Evolutionary conservation across 2,329 filamentous ascomycete species (phyloP), one percentile per base, ranked within the genome.

Genomic region (Fusarium floridanum): DNA sequence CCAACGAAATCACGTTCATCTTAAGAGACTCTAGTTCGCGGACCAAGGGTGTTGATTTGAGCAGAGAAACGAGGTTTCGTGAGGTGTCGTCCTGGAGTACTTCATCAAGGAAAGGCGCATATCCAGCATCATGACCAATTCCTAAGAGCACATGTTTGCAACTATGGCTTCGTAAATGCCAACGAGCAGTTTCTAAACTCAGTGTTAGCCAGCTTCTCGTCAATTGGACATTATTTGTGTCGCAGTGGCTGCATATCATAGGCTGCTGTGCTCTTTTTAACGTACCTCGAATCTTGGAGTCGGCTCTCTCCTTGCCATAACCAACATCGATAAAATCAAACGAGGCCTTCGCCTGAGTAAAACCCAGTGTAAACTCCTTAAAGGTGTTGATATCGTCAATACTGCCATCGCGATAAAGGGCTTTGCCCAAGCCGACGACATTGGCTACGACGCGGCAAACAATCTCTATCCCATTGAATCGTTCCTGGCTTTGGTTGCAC

Each of bases 281-380:
- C 81, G 59, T 80, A 90, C 89, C 89, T 85, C 86, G 88, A 73
- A 92, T 88, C 80, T 92, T 92, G 56, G 86, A 86, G 77, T 90
- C 88, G 9, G 88, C 87, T 60, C 88, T 84, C 76, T 91, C 89
- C 78, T 90, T 91, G 53, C 87, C 87, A 74, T 86, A 82, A 37
- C 90, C 90, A 63, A 92, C 86, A 77, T 92, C 90, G 67, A 92
- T 83, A 82, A 91, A 92, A 80, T 92, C 89, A 82, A 92, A 91
- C 12, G 86, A 87, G 11, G 88, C 85, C 72, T 87, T 87, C 68
- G 85, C 86, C 80, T 90, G 89, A 59, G 87, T 91, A 82, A 92
- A 92, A 41, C 88, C 91, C 68, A 86, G 77, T 29, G 86, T 85
- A 82, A 92, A 93, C 60, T 91, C 86, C 67, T 84, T 86, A 27